phyloP scores from a whole-genome alignment of 805 yeast genomes.

The Yueomyces sp. region DNA sequence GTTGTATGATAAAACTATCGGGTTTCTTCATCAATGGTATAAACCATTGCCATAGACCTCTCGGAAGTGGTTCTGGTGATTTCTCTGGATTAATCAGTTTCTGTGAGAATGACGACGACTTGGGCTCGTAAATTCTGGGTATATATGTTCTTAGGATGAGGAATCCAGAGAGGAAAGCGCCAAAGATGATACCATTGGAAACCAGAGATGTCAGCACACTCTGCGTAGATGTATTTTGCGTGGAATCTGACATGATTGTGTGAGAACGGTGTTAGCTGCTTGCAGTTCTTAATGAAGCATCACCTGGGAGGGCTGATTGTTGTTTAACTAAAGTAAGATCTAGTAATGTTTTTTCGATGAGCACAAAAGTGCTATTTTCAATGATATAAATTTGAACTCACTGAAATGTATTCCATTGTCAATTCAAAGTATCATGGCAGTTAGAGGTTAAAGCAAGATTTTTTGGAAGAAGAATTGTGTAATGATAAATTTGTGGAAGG shows the following conservation, averaged over 20 bases:
- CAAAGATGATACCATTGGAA: slow-evolving; percentile 54
- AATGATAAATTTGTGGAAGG: too few species aligned
- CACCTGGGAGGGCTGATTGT: not conserved
- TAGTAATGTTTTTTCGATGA: too few species aligned
- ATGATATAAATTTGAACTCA: too few species aligned
- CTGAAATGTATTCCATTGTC: too few species aligned
- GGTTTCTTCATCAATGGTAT: slow-evolving; percentile 47
- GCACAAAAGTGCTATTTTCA: too few species aligned
- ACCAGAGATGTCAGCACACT: slow-evolving; percentile 62
- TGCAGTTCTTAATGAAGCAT: too few species aligned
- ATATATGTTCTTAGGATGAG: slow-evolving; percentile 54
- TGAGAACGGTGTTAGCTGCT: too few species aligned
- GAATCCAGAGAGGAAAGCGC: slow-evolving; percentile 47
- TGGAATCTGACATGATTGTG: not conserved
- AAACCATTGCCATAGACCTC: slow-evolving; percentile 62
- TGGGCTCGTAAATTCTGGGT: slow-evolving; percentile 74
- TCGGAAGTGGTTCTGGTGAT: slow-evolving; percentile 62
- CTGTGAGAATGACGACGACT: slow-evolving; percentile 33
- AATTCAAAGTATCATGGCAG: too few species aligned
- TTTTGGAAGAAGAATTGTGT: too few species aligned
- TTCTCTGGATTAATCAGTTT: slow-evolving; percentile 46
- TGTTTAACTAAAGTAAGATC: too few species aligned
- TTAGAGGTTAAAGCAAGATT: too few species aligned
- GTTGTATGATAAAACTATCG: slow-evolving; percentile 64
- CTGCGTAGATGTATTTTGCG: slow-evolving; percentile 43